Evolutionary conservation across 2,329 filamentous ascomycete genomes (phyloP), one percentile per base, ranked within the genome.

Genomic region (Fusarium robinianum): DNA sequence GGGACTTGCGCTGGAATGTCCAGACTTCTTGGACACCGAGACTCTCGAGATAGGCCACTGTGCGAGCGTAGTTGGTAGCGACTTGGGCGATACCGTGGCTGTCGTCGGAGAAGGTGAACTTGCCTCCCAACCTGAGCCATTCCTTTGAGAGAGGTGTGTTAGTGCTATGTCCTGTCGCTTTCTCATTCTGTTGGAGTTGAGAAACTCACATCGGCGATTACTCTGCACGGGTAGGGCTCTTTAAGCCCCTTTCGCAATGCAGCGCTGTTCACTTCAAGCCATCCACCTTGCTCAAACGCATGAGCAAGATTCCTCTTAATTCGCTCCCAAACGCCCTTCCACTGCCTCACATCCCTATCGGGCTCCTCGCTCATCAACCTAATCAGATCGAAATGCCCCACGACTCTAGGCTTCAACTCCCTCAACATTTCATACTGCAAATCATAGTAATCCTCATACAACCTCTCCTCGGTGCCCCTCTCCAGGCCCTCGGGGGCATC

Each of bases 311-410:
- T 97, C 44, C 91, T 77, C 58, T 79, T 55, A 21, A 95, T 79
- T 62, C 75, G 81, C 36, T 76, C 69, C 92, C 92, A 97, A 0
- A 96, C 87, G 3, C 73, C 67, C 7, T 67, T 62, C 75, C 81
- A 83, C 32, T 64, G 63, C 25, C 72, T 72, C 45, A 90, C 74
- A 52, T 84, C 81, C 25, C 78, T 67, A 34, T 79, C 79, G 0
- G 87, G 85, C 14, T 87, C 76, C 44, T 82, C 78, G 58, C 87
- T 90, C 65, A 94, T 77, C 52, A 99, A 72, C 9, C 92, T 77
- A 41, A 97, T 86, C 14, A 99, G 80, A 70, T 99, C 94, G 65
- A 99, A 95, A 70, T 99, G 94, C 0, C 91, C 94, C 4, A 99
- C 85, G 9, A 99, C 78, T 6, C 81, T 80, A 21, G 94, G 94